Percentiles rank a stretch among this genome's conserved stretches.
phyloP scores from a whole-genome alignment of 305 asterid genomes.

The Plantago lanceolata region DNA sequence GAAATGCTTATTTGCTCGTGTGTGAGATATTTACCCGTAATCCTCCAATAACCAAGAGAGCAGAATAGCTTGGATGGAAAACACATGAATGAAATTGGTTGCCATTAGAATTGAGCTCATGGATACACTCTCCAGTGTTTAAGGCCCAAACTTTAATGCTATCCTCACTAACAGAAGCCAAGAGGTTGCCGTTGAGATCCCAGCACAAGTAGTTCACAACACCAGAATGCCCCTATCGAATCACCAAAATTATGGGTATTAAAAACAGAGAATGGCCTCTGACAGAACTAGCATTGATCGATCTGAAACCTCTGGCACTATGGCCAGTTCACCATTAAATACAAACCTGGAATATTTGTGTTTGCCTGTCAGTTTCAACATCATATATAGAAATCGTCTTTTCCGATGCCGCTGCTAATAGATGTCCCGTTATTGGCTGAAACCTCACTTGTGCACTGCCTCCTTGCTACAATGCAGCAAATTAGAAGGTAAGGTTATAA shows the following conservation, averaged over 20 bases:
- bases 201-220: slow-evolving; percentile 89
- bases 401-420: slow-evolving; percentile 87
- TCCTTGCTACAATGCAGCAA: slow-evolving; percentile 58
- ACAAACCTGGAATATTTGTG: slow-evolving; percentile 81
- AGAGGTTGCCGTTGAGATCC: slow-evolving; percentile 76
- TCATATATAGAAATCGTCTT: slow-evolving; percentile 82
- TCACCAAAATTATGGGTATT: slow-evolving; percentile 22
- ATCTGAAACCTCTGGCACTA: not conserved
- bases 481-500: slow-evolving; percentile 14
- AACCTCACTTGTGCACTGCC: slow-evolving; percentile 95
- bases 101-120: slow-evolving; percentile 67
- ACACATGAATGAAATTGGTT: slow-evolving; percentile 90
- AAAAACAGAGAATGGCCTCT: not conserved
- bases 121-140: slow-evolving; percentile 76
- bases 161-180: slow-evolving; percentile 95
- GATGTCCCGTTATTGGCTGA: slow-evolving; percentile 71
- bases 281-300: not conserved
- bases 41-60: slow-evolving; percentile 89
- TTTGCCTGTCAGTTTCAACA: slow-evolving; percentile 86
- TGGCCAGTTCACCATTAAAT: not conserved
- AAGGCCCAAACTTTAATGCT: slow-evolving; percentile 93
- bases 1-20: not conserved
- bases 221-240: slow-evolving; percentile 67
- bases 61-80: slow-evolving; percentile 86
- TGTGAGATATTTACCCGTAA: slow-evolving; percentile 42